Conservation (phyloP, 768 basidiomycete species). For the Tricholoma furcatifolium region DNA sequence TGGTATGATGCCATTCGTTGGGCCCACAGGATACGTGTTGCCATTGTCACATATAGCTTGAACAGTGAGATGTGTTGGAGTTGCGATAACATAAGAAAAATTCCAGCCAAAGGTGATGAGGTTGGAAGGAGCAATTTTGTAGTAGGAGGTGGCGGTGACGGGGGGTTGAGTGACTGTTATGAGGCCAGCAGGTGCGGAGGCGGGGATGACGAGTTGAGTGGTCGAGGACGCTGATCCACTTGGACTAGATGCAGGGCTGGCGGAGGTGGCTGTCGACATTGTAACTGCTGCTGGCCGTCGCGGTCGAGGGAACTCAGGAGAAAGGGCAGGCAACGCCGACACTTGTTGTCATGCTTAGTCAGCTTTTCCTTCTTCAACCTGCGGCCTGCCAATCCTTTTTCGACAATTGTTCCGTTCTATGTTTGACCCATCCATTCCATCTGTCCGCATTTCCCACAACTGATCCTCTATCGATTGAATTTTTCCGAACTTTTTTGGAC, state of each 20-base stretch:
- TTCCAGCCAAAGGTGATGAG: conserved; percentile 92
- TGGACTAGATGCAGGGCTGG: background rate
- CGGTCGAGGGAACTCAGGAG: background rate
- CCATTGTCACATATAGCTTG: conserved; percentile 83
- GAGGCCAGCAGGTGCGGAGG: conserved; percentile 58
- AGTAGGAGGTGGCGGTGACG: conserved; percentile 78
- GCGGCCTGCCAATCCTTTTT: no score
- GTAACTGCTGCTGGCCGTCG: background rate
- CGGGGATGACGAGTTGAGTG: conserved; percentile 36
- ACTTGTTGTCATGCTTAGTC: conserved; percentile 12
- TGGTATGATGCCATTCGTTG: conserved; percentile 66
- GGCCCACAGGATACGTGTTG: conserved; percentile 87
- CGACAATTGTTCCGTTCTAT: no score
- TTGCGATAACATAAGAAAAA: conserved; percentile 69
- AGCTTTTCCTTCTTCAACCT: conserved; percentile 3
- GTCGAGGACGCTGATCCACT: background rate
- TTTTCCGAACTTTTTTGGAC: no score
- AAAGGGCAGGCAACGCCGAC: conserved; percentile 7
- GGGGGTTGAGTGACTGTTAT: conserved; percentile 80
- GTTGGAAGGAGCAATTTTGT: conserved; percentile 76
- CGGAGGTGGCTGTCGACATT: conserved; percentile 3
- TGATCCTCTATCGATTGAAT: no score
- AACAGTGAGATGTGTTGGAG: conserved; percentile 75
- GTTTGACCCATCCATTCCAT: no score
- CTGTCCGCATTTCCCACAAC: no score